Percentiles rank a stretch among this genome's conserved stretches.
These are phyloP conservation scores for Aspergillus terreus DNA, from an alignment of 2,329 filamentous ascomycete species.

Conservation along the genomic window DNA sequence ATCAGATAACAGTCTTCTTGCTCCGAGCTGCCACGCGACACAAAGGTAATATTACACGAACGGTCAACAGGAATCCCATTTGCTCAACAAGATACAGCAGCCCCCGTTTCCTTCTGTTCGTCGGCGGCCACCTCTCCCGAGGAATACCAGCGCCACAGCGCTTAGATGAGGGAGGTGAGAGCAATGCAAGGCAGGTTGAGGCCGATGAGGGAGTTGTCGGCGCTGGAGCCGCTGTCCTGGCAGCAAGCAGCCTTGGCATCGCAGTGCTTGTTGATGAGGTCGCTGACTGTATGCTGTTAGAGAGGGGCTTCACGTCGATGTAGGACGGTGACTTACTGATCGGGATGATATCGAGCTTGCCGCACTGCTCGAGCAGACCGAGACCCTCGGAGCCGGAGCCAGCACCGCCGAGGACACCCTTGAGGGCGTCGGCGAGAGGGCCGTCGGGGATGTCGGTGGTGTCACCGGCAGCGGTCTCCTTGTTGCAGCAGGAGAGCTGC, in stretches of 20 bases:
- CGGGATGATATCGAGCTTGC: conserved; percentile 31
- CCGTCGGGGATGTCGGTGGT: conserved; percentile 29
- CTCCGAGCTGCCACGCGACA: conserved; percentile 29
- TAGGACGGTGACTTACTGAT: neutral
- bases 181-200: conserved; percentile 37
- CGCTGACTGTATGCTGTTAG: conserved; percentile 18
- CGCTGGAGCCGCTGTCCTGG: conserved; percentile 30
- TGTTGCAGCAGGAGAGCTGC: conserved; percentile 39
- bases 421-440: conserved; percentile 31
- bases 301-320: too few species aligned
- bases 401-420: conserved; percentile 32
- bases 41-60: conserved; percentile 27
- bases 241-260: conserved; percentile 41
- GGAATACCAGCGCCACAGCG: neutral
- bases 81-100: conserved; percentile 9
- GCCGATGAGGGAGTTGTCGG: conserved; percentile 31
- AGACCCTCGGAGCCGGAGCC: conserved; percentile 32
- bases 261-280: conserved; percentile 37
- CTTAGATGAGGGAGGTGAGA: conserved; percentile 37
- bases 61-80: conserved; percentile 18
- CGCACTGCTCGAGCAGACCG: conserved; percentile 41
- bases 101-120: conserved; percentile 15
- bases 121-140: neutral
- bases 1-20: conserved; percentile 26
- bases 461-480: conserved; percentile 34